Base-by-base conservation (phyloP, 2,329 filamentous ascomycete genomes). In the Parastagonospora avenae region DNA sequence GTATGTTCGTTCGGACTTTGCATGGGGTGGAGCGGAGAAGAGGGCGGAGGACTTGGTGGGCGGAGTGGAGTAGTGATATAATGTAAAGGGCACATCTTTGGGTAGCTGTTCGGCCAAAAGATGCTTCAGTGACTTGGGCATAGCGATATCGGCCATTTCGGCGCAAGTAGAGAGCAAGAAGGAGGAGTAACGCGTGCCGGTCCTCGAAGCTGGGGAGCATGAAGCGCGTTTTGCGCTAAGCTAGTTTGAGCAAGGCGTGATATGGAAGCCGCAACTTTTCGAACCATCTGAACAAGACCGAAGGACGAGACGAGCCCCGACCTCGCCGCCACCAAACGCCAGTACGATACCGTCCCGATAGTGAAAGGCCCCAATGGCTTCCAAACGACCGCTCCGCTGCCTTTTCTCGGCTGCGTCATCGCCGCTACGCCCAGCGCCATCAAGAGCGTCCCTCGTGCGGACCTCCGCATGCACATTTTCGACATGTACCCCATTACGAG, bases 1-100 rank as follows among this genome's bases (percentile, higher is more conserved):
- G 63, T 88, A 93, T 0, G 94, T 99, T 52, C 84, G 82, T 67
- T 95, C 89, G 8, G 88, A 83, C 37, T 83, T 82, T 57, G 84
- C 79, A 50, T 87, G 85, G 4, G 90, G 90, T 4, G 90, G 86
- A 30, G 92, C 83, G 31, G 90, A 87, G 76, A 89, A 97, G 37
- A 99, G 84, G 12, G 93, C 83, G 8, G 86, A 82, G 55, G 86
- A 88, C 68, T 82, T 82, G 30, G 85, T 87, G 4, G 93, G 90
- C 11, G 90, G 89, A 4, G 92, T 96, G 19, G 91, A 96, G 62
- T 97, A 78, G 77, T 99, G 93, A 73, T 95, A 88, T 65, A 93
- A 81, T 57, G 82, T 86, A 70, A 96, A 89, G 41, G 75, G 72
- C 58, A 80, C 76, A 51, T 77, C 77, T 45, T 78, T 71, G 24